Evolutionary conservation across 2,329 filamentous ascomycete genomes (phyloP), one percentile per base, ranked within the genome.

Genomic region (Diaporthe batatas): DNA sequence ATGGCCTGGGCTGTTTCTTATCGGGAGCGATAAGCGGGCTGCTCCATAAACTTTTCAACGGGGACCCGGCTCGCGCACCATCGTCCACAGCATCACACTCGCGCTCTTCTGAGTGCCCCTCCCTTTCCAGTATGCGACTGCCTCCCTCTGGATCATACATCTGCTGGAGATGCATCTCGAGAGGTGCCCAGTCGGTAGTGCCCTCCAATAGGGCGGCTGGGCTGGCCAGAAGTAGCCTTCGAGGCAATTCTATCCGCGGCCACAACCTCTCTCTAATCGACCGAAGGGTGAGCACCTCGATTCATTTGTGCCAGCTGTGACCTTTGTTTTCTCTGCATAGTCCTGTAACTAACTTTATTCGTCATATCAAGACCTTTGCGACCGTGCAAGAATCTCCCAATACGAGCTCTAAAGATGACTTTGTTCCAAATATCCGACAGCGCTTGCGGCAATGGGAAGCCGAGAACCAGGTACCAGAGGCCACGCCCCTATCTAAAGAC

Each of bases 371-470:
- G 72, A 23, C 32, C 23, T 73, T 75, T 18, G 71, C 68, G 23
- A 72, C 51, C 23, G 54, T 71, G 25, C 71, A 71, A 32, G 72
- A 75, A 47, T 36, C 68, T 6, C 23, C 44, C 16, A 23, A 58
- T 16, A 21, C 29, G 49, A 14, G 29, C 21, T 23, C 49, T 18
- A 32, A 29, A 34, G 44, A 49, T 11, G n/a, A 14, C 32, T 47
- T 55, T 21, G 51, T 39, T 18, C 73, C 57, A 12, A 12, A 34
- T 2, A 84, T 87, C 54, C 83, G 86, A 49, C 76, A 84, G 49
- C 81, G 80, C 18, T 80, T 89, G 34, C 81, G 80, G 36, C 74
- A 77, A 75, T 88, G 86, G 86, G 80, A 83, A 59, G 68, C 75
- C 21, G 78, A 83, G 68, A 82, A 87, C 69, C 77, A 78, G 12